phyloP scores from a whole-genome alignment of 164 flowering plant species.

The Dillenia suffruticosa region DNA sequence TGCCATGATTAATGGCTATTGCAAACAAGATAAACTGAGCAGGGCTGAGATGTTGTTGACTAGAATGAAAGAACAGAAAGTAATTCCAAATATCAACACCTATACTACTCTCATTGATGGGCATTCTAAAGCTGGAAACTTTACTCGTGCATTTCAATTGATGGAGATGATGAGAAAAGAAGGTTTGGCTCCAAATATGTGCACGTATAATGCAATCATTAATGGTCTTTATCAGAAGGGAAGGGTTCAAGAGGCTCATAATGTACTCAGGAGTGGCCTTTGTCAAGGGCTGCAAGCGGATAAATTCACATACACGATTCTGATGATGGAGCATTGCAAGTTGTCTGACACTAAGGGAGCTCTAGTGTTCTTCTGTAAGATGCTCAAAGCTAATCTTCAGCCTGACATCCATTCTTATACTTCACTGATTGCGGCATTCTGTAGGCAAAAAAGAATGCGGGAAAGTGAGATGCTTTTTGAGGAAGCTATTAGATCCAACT shows the following conservation, averaged over 20 bases:
- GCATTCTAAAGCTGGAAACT: constrained; percentile 65
- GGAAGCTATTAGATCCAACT: constrained; percentile 47
- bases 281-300: constrained; percentile 53
- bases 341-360: constrained; percentile 34
- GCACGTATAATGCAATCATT: constrained; percentile 64
- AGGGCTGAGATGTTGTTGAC: constrained; percentile 81
- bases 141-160: constrained; percentile 63
- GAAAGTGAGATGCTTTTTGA: constrained; percentile 61
- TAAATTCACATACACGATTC: constrained; percentile 68
- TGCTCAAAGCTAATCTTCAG: constrained; percentile 47
- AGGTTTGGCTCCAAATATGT: constrained; percentile 61
- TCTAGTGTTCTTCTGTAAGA: constrained; percentile 47
- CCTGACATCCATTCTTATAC: constrained; percentile 76
- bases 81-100: constrained; percentile 68
- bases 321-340: constrained; percentile 61
- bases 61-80: constrained; percentile 78
- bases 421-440: constrained; percentile 54
- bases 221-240: constrained; percentile 72
- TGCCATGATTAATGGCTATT: constrained; percentile 84
- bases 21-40: constrained; percentile 76
- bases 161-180: constrained; percentile 55
- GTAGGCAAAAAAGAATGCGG: constrained; percentile 55
- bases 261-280: constrained; percentile 36
- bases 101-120: constrained; percentile 81
- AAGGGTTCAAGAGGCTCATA: constrained; percentile 49